Conservation (phyloP, 139 green algal species). For the Trebouxia sp. region DNA sequence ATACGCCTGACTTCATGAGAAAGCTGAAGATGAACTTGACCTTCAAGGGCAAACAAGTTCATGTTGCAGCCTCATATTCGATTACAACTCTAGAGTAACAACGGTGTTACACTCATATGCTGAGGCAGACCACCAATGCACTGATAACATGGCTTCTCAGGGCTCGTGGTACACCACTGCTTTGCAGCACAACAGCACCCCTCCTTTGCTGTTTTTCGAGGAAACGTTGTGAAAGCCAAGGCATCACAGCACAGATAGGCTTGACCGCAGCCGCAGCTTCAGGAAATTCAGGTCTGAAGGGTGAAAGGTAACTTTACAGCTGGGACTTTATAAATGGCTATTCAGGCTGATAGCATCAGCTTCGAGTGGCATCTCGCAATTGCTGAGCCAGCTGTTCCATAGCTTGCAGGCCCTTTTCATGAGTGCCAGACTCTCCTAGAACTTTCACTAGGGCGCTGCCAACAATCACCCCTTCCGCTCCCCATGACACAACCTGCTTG, state of each 20-base stretch:
- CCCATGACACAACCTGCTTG: constrained; percentile 84
- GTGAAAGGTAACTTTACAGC: not conserved
- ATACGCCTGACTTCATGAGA: not conserved
- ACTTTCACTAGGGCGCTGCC: constrained; percentile 89
- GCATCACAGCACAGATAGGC: no score
- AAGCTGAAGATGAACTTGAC: not conserved
- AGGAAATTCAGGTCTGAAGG: no score
- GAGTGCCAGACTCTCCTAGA: constrained; percentile 75
- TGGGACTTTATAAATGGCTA: not conserved
- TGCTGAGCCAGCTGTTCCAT: constrained; percentile 65
- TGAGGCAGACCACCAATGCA: no score
- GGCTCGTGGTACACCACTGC: no score
- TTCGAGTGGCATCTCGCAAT: constrained; percentile 38
- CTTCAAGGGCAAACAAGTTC: not conserved
- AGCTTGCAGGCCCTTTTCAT: constrained; percentile 60
- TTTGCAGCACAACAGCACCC: no score
- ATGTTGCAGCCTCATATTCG: not conserved
- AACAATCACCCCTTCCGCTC: constrained; percentile 97
- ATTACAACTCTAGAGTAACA: no score
- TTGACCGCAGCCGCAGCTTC: no score
- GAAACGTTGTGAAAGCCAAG: no score
- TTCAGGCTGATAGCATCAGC: not conserved
- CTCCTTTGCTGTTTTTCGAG: no score
- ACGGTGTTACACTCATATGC: no score
- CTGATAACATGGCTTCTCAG: no score